phyloP scores from a whole-genome alignment of 768 basidiomycete genomes.

The Dioszegia aurantiaca region DNA sequence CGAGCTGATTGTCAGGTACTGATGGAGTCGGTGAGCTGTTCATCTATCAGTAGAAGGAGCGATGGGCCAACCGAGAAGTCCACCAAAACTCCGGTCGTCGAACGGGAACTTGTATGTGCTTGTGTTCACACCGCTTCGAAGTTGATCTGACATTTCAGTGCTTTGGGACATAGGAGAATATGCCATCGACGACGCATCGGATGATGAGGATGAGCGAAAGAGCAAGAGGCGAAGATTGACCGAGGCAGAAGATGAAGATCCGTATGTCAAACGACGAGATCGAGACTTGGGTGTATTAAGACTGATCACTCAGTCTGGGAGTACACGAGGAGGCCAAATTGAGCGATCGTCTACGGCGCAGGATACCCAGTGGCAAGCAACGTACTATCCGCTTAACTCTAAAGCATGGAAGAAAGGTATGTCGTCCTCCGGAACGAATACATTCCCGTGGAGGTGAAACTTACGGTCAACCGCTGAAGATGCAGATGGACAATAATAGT shows the following conservation, averaged over 20 bases:
- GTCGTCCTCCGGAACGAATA: not conserved
- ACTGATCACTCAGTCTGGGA: conserved; percentile 17
- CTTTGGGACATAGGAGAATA: conserved; percentile 47
- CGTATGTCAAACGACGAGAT: not conserved
- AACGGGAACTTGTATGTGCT: conserved; percentile 28
- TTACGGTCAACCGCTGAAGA: conserved; percentile 17
- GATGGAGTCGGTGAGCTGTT: not conserved
- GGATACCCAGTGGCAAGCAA: conserved; percentile 15
- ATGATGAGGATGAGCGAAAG: conserved; percentile 26
- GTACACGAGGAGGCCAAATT: conserved; percentile 37
- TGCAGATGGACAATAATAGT: conserved; percentile 39
- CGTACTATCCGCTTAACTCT: conserved; percentile 40
- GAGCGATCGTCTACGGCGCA: conserved; percentile 16
- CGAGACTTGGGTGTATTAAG: not conserved
- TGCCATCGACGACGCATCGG: conserved; percentile 26
- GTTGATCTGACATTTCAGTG: conserved; percentile 21
- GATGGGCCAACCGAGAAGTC: conserved; percentile 6
- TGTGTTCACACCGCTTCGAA: not conserved
- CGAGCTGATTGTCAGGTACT: not conserved
- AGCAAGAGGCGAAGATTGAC: conserved; percentile 15
- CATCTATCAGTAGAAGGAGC: not conserved
- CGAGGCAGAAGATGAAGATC: conserved; percentile 2
- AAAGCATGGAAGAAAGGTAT: conserved; percentile 36
- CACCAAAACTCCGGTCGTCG: conserved; percentile 22
- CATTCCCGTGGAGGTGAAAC: too few species aligned